A percentile compares a stretch with the other conserved stretches of the same genome.
Evolutionary conservation across 805 yeast species (phyloP).

Genomic region (Lipomyces starkeyi): DNA sequence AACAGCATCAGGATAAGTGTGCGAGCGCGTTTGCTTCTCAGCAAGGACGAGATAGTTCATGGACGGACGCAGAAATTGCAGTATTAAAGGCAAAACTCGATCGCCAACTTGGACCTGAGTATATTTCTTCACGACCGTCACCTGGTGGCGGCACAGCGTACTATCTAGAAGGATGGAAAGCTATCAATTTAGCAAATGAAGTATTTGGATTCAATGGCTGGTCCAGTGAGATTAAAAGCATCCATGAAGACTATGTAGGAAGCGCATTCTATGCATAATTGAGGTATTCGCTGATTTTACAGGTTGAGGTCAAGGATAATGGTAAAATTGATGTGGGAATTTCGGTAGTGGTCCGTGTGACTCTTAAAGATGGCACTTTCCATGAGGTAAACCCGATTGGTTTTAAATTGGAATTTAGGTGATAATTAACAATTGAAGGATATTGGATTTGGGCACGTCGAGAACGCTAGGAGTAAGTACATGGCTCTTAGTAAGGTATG

Average conservation of each 20-base stretch:
- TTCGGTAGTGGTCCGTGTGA: slow-evolving; percentile 61
- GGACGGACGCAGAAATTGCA: slow-evolving; percentile 37
- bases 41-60: slow-evolving; percentile 14
- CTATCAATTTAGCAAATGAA: slow-evolving; percentile 71
- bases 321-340: slow-evolving; percentile 34
- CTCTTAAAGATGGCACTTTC: slow-evolving; percentile 79
- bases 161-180: slow-evolving; percentile 78
- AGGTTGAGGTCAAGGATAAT: slow-evolving; percentile 8
- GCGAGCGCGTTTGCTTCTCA: slow-evolving; percentile 15
- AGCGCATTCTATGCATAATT: background rate
- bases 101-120: slow-evolving; percentile 63
- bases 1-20: slow-evolving; percentile 18
- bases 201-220: slow-evolving; percentile 82
- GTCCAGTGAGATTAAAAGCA: slow-evolving; percentile 64
- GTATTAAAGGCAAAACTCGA: slow-evolving; percentile 42
- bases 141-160: slow-evolving; percentile 60
- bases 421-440: slow-evolving; percentile 46
- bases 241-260: slow-evolving; percentile 62
- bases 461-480: slow-evolving; percentile 57
- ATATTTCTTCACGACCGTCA: slow-evolving; percentile 64
- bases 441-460: slow-evolving; percentile 74
- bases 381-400: slow-evolving; percentile 53
- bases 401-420: background rate
- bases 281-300: background rate
- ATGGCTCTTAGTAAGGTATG: slow-evolving; percentile 69